Evolutionary conservation across 169 alveolate species (phyloP).

Genomic region (Theileria luwenshuni): DNA sequence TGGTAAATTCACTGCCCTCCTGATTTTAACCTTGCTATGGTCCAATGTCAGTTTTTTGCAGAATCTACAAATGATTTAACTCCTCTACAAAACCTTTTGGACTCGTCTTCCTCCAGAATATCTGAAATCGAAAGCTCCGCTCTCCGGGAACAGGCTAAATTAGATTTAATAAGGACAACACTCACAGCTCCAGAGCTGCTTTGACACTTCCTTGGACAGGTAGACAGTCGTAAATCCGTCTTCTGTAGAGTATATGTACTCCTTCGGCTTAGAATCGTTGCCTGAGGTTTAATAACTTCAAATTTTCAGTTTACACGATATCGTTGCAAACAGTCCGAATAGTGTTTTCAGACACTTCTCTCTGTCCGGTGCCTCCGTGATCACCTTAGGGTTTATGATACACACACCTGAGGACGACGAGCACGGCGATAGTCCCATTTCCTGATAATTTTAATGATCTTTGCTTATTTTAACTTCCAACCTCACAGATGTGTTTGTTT

Average conservation of each 20-base stretch:
- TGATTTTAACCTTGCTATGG: constrained; percentile 42
- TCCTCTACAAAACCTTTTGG: constrained; percentile 28
- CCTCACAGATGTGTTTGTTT: constrained; percentile 59
- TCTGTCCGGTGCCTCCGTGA: constrained; percentile 44
- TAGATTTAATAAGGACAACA: not conserved
- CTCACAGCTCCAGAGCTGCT: constrained; percentile 58
- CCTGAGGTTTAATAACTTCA: constrained; percentile 20
- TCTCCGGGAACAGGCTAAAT: constrained; percentile 59
- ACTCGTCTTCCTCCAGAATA: constrained; percentile 55
- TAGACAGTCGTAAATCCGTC: constrained; percentile 40
- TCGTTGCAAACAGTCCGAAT: constrained; percentile 43
- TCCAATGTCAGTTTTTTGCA: constrained; percentile 53
- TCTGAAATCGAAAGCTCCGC: constrained; percentile 36
- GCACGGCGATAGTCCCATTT: constrained; percentile 49
- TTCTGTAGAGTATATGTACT: constrained; percentile 22
- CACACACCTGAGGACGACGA: constrained; percentile 13
- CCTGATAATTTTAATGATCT: not conserved
- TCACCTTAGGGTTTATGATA: constrained; percentile 23
- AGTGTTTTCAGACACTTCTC: constrained; percentile 54
- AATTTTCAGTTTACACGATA: constrained; percentile 27
- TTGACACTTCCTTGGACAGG: constrained; percentile 34
- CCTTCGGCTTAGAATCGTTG: constrained; percentile 19
- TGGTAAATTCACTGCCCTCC: constrained; percentile 33
- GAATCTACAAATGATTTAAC: constrained; percentile 6
- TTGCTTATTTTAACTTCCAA: not conserved